Conservation (phyloP, 108 stramenopile species). For the Pseudonitzschia multiseries region DNA sequence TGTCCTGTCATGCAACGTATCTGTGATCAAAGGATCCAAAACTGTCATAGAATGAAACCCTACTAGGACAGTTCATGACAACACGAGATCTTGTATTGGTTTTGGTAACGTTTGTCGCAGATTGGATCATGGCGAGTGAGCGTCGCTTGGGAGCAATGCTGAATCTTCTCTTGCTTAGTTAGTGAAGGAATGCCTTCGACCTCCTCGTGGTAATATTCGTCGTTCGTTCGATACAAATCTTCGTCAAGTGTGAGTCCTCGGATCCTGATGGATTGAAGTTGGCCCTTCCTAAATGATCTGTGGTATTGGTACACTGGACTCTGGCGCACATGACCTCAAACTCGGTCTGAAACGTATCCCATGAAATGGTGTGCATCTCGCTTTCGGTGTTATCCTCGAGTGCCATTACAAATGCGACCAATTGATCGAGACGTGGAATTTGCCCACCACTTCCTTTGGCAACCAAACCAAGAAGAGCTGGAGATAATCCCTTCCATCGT, state of each 20-base stretch:
- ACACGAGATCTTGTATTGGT: no score
- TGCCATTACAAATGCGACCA: constrained; percentile 36
- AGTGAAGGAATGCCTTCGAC: background rate
- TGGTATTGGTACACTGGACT: background rate
- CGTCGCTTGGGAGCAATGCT: no score
- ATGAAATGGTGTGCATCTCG: background rate
- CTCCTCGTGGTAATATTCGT: background rate
- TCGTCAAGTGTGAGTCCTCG: background rate
- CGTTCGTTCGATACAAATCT: background rate
- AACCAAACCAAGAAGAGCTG: constrained; percentile 12
- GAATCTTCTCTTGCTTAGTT: no score
- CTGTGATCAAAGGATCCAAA: no score
- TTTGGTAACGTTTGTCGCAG: no score
- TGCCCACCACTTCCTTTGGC: background rate
- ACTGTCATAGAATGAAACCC: no score
- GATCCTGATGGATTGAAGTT: background rate
- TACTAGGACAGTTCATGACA: no score
- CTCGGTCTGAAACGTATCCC: background rate
- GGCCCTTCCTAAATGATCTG: background rate
- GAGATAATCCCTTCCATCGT: background rate
- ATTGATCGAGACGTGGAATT: constrained; percentile 14
- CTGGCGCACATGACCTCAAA: background rate
- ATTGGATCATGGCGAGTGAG: no score
- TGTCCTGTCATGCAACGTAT: no score
- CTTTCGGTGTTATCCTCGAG: background rate